Evolutionary conservation across 2,329 filamentous ascomycete genomes (phyloP), one percentile per base, ranked within the genome.

Genomic region (Trichoderma sp.): DNA sequence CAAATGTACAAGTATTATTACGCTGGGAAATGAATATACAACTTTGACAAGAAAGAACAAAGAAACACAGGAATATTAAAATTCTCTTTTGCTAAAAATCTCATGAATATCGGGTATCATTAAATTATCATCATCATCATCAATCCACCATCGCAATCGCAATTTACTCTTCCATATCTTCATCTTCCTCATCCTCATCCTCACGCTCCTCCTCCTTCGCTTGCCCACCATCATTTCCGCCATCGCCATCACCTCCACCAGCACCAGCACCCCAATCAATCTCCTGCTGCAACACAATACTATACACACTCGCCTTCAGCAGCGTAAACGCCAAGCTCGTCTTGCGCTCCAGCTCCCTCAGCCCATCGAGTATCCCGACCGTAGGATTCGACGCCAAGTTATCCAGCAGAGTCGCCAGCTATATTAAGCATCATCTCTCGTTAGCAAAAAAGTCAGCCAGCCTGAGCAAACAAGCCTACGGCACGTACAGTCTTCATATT

Each of bases 231-330:
- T 56, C 60, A 19, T 40, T 43, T 55, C 31, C 72, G 65, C 74
- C 40, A 40, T 29, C 33, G 29, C 27, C 49, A 13, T 31, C 60
- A 13, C 33, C 47, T 19, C 57, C 10, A 4, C n/a, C 27, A 1
- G 21, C 68, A 37, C 74, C 73, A 52, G 77, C 77, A 74, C 88
- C 91, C 81, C 90, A 92, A 72, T 91, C 90, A 76, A 97, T 93
- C 86, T 98, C 93, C 86, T 98, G 95, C 86, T 99, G 95, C 83
- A 99, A 81, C 71, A 99, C 94, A 83, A 99, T 99, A 78, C 92
- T 97, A 83, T 99, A 99, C 72, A 99, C 96, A 80, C 95, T 98
- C 21, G 96, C 95, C 84, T 99, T 99, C 78, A 99, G 86, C 78
- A 98, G 82, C 72, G 96, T 99, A 81, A 97, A 98, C 27, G 97